Base-by-base conservation (phyloP, 2,329 filamentous ascomycete genomes). In the Fragosphaeria purpurea region DNA sequence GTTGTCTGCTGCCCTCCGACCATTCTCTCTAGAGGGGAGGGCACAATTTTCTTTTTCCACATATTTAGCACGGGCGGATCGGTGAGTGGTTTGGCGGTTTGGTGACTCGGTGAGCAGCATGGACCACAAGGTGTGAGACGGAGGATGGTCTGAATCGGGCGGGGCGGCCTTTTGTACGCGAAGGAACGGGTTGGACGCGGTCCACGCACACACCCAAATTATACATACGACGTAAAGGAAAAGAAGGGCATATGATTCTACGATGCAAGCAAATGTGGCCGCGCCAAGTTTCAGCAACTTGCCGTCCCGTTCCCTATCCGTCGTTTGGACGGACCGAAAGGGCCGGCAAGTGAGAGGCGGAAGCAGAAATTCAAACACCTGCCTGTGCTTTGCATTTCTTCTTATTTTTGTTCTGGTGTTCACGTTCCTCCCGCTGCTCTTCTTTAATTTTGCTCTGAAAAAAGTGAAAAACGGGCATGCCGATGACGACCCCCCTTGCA, bases 321-420 rank as follows among this genome's bases (percentile, higher is more conserved):
- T 42, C 46, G 46, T 48, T 7, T 44, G 22, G 33, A 12, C 47
- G 47, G 47, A 48, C 47, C 41, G 47, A 48, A 32, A 30, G 41
- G 44, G 47, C 47, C 41, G 47, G 41, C 22, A 22, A 22, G 22
- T 22, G 22, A 22, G 22, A 22, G 3, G 3, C 22, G 22, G 22
- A 22, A 22, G 22, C 22, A 22, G 3, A 22, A 22, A 22, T 22
- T 22, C 22, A 22, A 22, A 22, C 22, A 22, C 22, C 22, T 22
- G 22, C 12, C 10, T 40, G n/a, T n/a, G 37, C 32, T 1, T 8
- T 33, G n/a, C 12, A 32, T 47, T 41, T n/a, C 7, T 47, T 6
- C 9, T 39, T 32, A 38, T 22, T 10, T 22, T 13, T 12, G 4
- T 11, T 34, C 39, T 35, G 3, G 22, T 22, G 22, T 22, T 22